Percentiles rank a stretch among this genome's conserved stretches.
Conservation (phyloP, 768 basidiomycete species). For the Psilocybe cyanescens region DNA sequence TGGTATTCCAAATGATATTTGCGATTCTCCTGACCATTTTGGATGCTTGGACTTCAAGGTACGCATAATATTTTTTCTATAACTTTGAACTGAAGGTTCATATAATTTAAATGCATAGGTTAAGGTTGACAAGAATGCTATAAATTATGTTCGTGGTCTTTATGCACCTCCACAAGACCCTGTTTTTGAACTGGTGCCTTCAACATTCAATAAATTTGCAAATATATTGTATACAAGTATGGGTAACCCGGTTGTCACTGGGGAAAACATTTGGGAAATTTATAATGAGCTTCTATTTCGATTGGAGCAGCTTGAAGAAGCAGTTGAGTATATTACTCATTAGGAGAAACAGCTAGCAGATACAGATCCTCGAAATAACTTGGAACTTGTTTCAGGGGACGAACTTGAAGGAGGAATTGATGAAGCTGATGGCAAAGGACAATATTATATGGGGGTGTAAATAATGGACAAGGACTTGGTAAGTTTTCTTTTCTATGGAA, state of each 20-base stretch:
- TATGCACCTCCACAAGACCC: constrained; percentile 14
- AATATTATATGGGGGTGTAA: constrained; percentile 14
- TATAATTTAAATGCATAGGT: constrained; percentile 4
- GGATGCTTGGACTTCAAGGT: constrained; percentile 5
- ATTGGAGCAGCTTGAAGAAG: constrained; percentile 1
- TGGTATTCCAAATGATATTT: constrained; percentile 7
- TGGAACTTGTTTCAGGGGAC: background rate
- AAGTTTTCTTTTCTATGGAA: background rate
- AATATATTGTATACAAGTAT: constrained; percentile 8
- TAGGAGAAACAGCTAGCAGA: background rate
- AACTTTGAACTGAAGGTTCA: too few relatives aligned
- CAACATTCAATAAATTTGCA: constrained; percentile 5
- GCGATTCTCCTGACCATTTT: background rate
- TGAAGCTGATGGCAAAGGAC: background rate
- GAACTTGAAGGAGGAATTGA: too few relatives aligned
- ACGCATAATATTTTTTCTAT: too few relatives aligned
- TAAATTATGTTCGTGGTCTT: background rate
- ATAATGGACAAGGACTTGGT: constrained; percentile 8
- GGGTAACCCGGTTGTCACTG: constrained; percentile 4
- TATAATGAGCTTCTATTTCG: constrained; percentile 6
- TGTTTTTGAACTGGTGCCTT: constrained; percentile 15
- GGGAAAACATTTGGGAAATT: constrained; percentile 6
- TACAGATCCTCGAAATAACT: too few relatives aligned
- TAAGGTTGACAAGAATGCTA: constrained; percentile 2
- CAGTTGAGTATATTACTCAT: background rate